phyloP scores from a whole-genome alignment of 495 filamentous ascomycete species.

The Aspergillus homomorphus region DNA sequence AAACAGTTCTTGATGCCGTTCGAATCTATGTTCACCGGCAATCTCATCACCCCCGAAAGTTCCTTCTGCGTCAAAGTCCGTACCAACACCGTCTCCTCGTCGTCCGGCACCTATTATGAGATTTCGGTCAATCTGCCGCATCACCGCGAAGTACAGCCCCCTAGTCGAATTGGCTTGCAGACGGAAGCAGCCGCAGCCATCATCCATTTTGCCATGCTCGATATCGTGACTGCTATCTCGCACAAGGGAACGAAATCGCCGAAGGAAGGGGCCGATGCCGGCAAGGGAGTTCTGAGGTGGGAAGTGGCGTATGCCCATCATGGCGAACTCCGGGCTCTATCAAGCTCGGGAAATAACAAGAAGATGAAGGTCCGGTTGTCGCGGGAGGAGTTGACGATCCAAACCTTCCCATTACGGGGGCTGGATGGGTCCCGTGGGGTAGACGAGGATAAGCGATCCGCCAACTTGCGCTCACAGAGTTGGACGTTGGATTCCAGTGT shows the following conservation, averaged over 20 bases:
- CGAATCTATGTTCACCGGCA: conserved; percentile 40
- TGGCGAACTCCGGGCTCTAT: conserved; percentile 34
- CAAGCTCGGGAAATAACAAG: conserved; percentile 22
- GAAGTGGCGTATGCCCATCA: conserved; percentile 40
- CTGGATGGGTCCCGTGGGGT: conserved; percentile 20
- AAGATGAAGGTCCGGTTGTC: conserved; percentile 39
- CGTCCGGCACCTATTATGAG: conserved; percentile 47
- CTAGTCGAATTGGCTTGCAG: conserved; percentile 32
- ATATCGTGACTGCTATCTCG: conserved; percentile 35
- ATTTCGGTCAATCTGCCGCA: conserved; percentile 39
- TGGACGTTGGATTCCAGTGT: conserved; percentile 25
- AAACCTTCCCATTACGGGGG: conserved; percentile 22
- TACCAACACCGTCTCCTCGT: conserved; percentile 42
- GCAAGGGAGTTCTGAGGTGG: conserved; percentile 22
- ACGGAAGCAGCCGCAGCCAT: conserved; percentile 39
- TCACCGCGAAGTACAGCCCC: conserved; percentile 35
- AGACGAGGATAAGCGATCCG: conserved; percentile 10
- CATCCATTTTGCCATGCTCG: conserved; percentile 38
- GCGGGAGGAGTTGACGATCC: conserved; percentile 31
- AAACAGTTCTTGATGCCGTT: conserved; percentile 39
- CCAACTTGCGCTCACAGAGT: conserved; percentile 14
- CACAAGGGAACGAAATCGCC: conserved; percentile 11
- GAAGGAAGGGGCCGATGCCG: not conserved
- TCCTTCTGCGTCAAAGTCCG: conserved; percentile 44
- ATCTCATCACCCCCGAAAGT: conserved; percentile 32